Base-by-base conservation (phyloP, 2,329 filamentous ascomycete species). In the Colletotrichum falcatum region DNA sequence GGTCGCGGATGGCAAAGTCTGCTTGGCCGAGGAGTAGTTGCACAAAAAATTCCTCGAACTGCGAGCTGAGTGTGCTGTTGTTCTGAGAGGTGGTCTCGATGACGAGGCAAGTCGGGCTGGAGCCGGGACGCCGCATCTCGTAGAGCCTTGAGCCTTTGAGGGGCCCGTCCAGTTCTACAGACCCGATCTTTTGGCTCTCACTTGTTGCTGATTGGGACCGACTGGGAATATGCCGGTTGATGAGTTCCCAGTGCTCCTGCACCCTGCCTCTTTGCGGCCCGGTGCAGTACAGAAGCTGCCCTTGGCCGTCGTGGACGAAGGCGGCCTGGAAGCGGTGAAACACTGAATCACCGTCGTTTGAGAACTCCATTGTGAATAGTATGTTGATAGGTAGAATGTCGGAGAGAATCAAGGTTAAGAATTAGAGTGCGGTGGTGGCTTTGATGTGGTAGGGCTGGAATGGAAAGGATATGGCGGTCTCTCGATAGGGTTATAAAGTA, bases 281-380 rank as follows among this genome's bases (percentile, higher is more conserved):
- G 51, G 48, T 66, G 56, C 61, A 61, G 46, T 62, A 59, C 46
- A 59, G 35, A 35, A 72, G 66, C 20, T 71, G 44, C n/a, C 66
- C 66, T n/a, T 70, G 61, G 18, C 51, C 61, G 55, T 67, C 64
- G 37, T 71, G 68, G 46, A 63, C 53, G 42, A 71, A 72, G 63
- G 59, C 63, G 49, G 62, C 62, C 39, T 66, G 67, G 33, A 72
- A 72, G 28, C 68, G 71, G 54, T 72, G 71, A 20, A 72, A 72
- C 16, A 71, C 37, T 6, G 71, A 72, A 26, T 48, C 68, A 20
- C 71, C 71, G 46, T 64, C 51, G 51, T 72, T 72, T 9, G 71
- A 72, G 46, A 72, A 65, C 11, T 72, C 71, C 71, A 72, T 72
- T 35, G 35, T 62, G 20, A 42, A 49, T 16, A 61, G 44, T 54